phyloP scores from a whole-genome alignment of 345 rosid genomes.

The Odontarrhena argentea region DNA sequence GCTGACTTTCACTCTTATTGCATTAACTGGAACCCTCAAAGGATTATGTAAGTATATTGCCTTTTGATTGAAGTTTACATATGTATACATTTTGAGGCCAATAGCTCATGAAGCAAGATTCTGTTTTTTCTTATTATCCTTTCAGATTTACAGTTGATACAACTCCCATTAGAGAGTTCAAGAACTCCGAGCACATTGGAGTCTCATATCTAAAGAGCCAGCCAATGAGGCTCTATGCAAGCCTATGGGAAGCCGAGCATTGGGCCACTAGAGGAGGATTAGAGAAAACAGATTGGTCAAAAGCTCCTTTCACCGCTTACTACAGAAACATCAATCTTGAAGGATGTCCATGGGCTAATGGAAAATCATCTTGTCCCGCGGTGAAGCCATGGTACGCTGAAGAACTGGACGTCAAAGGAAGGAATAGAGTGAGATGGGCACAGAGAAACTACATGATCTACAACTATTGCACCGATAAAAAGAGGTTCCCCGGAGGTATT shows the following conservation, averaged over 20 bases:
- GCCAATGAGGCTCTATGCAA: conserved; percentile 60
- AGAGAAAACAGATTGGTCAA: conserved; percentile 64
- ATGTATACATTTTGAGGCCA: not conserved
- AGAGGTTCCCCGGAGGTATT: too few relatives aligned
- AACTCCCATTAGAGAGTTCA: conserved; percentile 70
- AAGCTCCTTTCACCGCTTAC: conserved; percentile 67
- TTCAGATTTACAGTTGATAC: conserved; percentile 68
- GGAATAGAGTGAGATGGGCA: conserved; percentile 46
- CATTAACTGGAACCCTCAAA: conserved; percentile 62
- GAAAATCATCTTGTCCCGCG: conserved; percentile 48
- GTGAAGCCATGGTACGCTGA: conserved; percentile 47
- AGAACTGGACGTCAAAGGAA: conserved; percentile 35
- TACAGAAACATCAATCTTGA: conserved; percentile 56
- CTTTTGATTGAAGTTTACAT: not conserved
- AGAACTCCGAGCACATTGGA: conserved; percentile 60
- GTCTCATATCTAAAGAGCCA: conserved; percentile 64
- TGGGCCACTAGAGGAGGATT: conserved; percentile 76
- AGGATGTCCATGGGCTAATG: conserved; percentile 57
- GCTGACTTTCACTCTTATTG: conserved; percentile 67
- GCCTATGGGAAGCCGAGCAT: conserved; percentile 74
- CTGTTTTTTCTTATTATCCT: not conserved
- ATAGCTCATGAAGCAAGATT: not conserved
- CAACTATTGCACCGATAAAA: too few relatives aligned
- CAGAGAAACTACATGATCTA: conserved; percentile 49
- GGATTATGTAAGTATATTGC: conserved; percentile 49